Evolutionary conservation across 768 basidiomycete genomes (phyloP).

Genomic region (Amanita rubescens): DNA sequence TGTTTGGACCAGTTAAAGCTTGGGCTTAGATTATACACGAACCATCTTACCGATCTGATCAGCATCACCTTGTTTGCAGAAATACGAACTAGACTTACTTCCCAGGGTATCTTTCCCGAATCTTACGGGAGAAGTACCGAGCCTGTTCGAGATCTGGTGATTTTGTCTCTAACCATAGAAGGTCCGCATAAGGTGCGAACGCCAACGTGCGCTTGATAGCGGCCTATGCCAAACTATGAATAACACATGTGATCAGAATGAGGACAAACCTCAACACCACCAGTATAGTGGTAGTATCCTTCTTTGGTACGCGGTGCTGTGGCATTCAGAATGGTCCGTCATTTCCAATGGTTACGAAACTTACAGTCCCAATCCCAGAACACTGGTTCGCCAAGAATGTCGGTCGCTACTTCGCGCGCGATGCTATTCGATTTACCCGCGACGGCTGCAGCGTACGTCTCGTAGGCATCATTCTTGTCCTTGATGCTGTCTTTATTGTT

Average conservation of each 20-base stretch:
- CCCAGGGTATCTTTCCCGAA: slow-evolving; percentile 62
- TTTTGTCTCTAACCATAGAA: slow-evolving; percentile 92
- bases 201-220: slow-evolving; percentile 75
- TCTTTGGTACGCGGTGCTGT: slow-evolving; percentile 82
- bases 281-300: slow-evolving; percentile 84
- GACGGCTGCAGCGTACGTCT: slow-evolving; percentile 51
- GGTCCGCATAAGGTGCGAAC: slow-evolving; percentile 82
- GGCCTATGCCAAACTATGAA: slow-evolving; percentile 30
- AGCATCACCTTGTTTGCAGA: neutral
- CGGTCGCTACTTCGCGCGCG: slow-evolving; percentile 64
- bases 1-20: slow-evolving; percentile 90
- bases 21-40: slow-evolving; percentile 91
- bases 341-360: slow-evolving; percentile 18
- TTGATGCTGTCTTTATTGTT: slow-evolving; percentile 32
- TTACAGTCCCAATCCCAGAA: slow-evolving; percentile 86
- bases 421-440: slow-evolving; percentile 65
- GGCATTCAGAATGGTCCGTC: slow-evolving; percentile 1
- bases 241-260: neutral
- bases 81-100: slow-evolving; percentile 38
- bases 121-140: slow-evolving; percentile 65
- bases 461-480: slow-evolving; percentile 48
- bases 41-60: slow-evolving; percentile 41
- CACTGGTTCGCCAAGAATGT: slow-evolving; percentile 63
- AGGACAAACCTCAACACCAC: slow-evolving; percentile 57
- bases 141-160: slow-evolving; percentile 80